These are phyloP conservation scores for Hordeum pubiflorum DNA, from an alignment of 202 grass and related monocot genomes.

Conservation along the genomic window DNA sequence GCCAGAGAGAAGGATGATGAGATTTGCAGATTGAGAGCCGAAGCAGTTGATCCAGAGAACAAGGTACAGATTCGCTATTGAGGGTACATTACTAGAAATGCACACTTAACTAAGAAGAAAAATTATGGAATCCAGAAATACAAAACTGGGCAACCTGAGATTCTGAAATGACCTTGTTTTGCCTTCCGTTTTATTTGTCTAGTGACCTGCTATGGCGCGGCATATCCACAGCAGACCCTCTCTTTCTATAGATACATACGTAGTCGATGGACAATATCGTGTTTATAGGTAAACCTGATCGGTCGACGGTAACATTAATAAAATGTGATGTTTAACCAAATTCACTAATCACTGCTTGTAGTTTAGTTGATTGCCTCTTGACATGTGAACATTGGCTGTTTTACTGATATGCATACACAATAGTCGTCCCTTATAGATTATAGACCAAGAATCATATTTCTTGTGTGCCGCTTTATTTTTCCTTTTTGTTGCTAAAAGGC, in stretches of 20 bases:
- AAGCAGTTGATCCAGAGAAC: constrained; percentile 21
- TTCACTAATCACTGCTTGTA: background rate
- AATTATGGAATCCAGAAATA: constrained; percentile 16
- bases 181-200: too few species aligned
- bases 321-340: background rate
- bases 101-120: constrained; percentile 38
- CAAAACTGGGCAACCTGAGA: background rate
- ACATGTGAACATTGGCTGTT: background rate
- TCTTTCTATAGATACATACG: background rate
- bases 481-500: background rate
- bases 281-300: background rate
- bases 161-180: background rate
- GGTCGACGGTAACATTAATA: background rate
- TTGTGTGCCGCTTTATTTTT: too few species aligned
- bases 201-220: too few species aligned
- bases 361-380: background rate
- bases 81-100: constrained; percentile 26
- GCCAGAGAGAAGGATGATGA: constrained; percentile 35
- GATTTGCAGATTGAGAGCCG: constrained; percentile 29
- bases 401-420: background rate
- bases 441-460: background rate
- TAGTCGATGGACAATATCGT: background rate
- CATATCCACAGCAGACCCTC: background rate
- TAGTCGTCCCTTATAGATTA: background rate
- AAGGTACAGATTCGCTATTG: constrained; percentile 19